Base-by-base conservation (phyloP, 2,329 filamentous ascomycete species). In the Penicillium sp. region DNA sequence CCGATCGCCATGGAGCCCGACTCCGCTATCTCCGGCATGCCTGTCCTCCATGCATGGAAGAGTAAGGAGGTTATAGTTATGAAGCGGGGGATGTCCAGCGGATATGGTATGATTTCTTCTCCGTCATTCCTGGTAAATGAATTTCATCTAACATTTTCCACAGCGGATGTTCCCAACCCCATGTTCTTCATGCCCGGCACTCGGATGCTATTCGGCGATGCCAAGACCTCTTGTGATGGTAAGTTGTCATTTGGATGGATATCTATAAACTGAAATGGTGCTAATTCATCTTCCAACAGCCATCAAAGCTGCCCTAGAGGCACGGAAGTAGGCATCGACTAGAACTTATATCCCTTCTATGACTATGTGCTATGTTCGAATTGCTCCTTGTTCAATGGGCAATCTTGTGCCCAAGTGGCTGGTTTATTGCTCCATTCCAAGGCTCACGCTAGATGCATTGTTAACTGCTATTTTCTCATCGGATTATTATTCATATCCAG, bases 151-250 rank as follows among this genome's bases (percentile, higher is more conserved):
- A 60, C 10, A n/a, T 53, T 48, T 3, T 52, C 41, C 31, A 38
- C 65, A 89, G 89, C 92, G 21, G 91, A 96, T 75, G 90, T 96
- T 10, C 89, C 89, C 11, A 96, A 96, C 70, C 91, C 92, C 1
- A 92, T 96, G 90, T 94, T 95, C 75, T 94, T 87, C 75, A 93
- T 92, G 89, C 88, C 89, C 4, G 88, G 88, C 50, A 92, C 91
- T 2, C 90, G 88, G 77, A 96, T 96, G 92, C 74, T 96, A 57
- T 96, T 96, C 76, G 91, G 92, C 27, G 92, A 96, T 77, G 92
- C 92, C 21, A 93, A 91, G 78, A 83, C 85, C 58, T 89, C 87
- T 58, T 93, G 90, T 70, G 90, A 94, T 78, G 89, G 87, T 89
- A 68, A 72, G 84, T 74, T 74, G 27, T 39, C 13, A 21, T 13